Base-by-base conservation (phyloP, 306 rosid genomes). In the Dalbergia cultrata region DNA sequence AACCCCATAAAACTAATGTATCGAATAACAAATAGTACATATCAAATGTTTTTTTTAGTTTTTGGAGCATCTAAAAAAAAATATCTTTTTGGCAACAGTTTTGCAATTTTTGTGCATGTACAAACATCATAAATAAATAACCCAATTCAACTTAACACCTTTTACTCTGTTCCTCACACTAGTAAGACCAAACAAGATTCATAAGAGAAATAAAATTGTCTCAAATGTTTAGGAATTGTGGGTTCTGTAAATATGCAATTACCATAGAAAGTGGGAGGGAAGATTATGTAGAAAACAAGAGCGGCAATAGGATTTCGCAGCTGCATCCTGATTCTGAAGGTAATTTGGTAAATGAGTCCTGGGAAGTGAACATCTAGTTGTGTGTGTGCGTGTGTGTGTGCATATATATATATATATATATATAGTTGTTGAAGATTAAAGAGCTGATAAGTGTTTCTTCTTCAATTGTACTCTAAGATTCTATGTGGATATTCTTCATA, bases 401-500 rank as follows among this genome's bases (percentile, higher is more conserved):
- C 2, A 26, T 26, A 26, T 26, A 26, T 26, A 1, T 26, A 26
- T 79, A 7, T 68, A 7, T 26, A 18, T 52, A 2, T 61, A 16
- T 8, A 22, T 7, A 18, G 57, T 8, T 44, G 57, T 6, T 35
- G 53, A 76, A 53, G 61, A 56, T 62, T 68, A 33, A 60, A 17
- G 72, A 39, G 41, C 47, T 64, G 64, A 31, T 12, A 11, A 13
- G 77, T 74, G 67, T 31, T 19, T 69, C n/a, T 33, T 84, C 88
- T 93, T 90, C 35, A 72, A 88, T 88, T 93, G 86, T 45, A 89
- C 89, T 88, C 83, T 37, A 90, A 88, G 97, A 22, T 76, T 85
- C 73, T 85, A 70, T 67, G 82, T 78, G 86, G 81, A 47, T 71
- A 79, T 75, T 80, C 93, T 85, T 90, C 4, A 53, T 65, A 84